Base-by-base conservation (phyloP, 228 moss, liverwort and hornwort species). In the Sphagnum magellanicum region DNA sequence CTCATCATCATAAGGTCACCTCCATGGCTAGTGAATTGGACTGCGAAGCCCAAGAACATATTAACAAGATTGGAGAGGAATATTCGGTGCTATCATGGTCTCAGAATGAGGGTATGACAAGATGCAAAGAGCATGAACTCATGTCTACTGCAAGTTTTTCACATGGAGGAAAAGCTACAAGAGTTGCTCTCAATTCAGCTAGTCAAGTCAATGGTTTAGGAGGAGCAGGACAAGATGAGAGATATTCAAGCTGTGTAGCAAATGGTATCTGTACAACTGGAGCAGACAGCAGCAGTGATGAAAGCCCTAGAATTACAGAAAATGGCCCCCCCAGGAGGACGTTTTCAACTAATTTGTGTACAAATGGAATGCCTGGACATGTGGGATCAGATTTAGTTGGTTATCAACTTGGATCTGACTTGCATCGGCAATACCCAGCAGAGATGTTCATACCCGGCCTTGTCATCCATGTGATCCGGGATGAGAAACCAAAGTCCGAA, bases 401-500 rank as follows among this genome's bases (percentile, higher is more conserved):
- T 6, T 67, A 78, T 51, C 67, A 69, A 32, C 14, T 78, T 8
- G 80, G 71, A 49, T 74, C 64, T 10, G 79, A 83, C 58, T 7
- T 90, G 68, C 73, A 80, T 74, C 75, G 90, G 73, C 78, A 77
- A 48, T 88, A 85, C 76, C 85, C 87, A 8, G 82, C 69, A 8
- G 93, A 97, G 77, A 87, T 97, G 97, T 91, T 83, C 71, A 77
- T 97, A 8, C 93, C 97, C 11, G 97, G 97, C 52, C 65, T 85
- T 51, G 82, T 97, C 48, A 64, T 93, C 8, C 93, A 97, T 71
- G 74, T 97, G 53, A 65, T 77, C n/a, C 83, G 90, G 9, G 48
- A 77, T 61, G 82, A 82, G 65, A 65, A 71, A 58, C 69, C 73
- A 7, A 71, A 68, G 17, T 64, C 16, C 6, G 48, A 52, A 4